phyloP scores from a whole-genome alignment of 2,329 filamentous ascomycete genomes.

The Cyphellophora europaea region DNA sequence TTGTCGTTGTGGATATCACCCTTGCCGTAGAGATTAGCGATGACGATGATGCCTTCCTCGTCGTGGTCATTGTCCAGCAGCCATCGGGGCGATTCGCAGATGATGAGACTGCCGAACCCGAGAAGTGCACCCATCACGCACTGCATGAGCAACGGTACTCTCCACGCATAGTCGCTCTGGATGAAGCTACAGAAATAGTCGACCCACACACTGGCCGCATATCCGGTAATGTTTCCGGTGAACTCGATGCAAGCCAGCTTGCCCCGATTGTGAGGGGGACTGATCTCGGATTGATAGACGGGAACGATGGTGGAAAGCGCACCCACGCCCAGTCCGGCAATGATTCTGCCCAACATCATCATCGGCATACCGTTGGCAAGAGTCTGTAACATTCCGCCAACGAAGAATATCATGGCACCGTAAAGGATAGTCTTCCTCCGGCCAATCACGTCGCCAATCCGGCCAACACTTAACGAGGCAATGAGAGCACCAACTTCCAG shows the following conservation, averaged over 20 bases:
- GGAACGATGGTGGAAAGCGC: constrained; percentile 86
- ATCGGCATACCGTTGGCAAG: constrained; percentile 74
- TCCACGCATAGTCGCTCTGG: constrained; percentile 76
- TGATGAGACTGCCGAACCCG: constrained; percentile 76
- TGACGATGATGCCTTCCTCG: constrained; percentile 95
- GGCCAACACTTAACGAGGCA: constrained; percentile 76
- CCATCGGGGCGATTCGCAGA: constrained; percentile 97
- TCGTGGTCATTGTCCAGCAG: constrained; percentile 95
- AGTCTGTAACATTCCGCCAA: constrained; percentile 77
- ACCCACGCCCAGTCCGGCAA: constrained; percentile 79
- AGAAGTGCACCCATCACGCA: constrained; percentile 87
- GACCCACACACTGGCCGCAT: constrained; percentile 95
- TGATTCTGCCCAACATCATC: constrained; percentile 75
- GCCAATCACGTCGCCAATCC: constrained; percentile 84
- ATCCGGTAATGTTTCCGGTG: constrained; percentile 91
- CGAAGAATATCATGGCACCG: constrained; percentile 77
- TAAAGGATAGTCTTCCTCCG: constrained; percentile 85
- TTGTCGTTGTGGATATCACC: constrained; percentile 91
- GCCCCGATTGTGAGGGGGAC: constrained; percentile 88
- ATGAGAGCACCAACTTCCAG: constrained; percentile 89
- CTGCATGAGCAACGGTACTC: constrained; percentile 81
- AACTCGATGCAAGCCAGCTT: constrained; percentile 97
- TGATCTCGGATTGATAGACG: constrained; percentile 91
- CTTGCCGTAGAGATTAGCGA: constrained; percentile 92
- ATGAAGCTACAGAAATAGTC: constrained; percentile 97